Base-by-base conservation (phyloP, 805 yeast species). In the Candida coleopterorum region DNA sequence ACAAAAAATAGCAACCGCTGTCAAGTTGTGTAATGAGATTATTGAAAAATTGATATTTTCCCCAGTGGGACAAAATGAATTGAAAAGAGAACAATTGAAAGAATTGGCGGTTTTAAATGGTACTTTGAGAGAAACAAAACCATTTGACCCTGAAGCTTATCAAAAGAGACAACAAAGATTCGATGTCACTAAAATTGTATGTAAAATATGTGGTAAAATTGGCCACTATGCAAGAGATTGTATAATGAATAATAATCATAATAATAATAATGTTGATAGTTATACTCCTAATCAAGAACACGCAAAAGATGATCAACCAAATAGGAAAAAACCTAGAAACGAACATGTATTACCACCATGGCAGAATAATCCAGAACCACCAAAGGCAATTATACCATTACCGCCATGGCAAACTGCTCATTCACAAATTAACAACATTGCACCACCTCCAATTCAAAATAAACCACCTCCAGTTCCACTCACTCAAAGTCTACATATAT, bases 81-180 rank as follows among this genome's bases (percentile, higher is more conserved):
- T 85, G 55, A 93, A 93, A 52, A 70, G 97, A 41, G 86, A 82
- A 29, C 99, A 93, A 58, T 70, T 93, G 41, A 74, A 96, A 45
- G 96, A 90, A 52, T 70, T 93, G 49, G 99, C 99, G 0, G 82
- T 85, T 17, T 68, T 93, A 38, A 94, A 93, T 62, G 99, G 99
- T 59, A 93, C 98, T 0, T 68, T 88, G 32, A 74, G 97, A 37
- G 95, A 85, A 49, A 67, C 72, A 1, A 90, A 82, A 45, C 70
- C 95, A 77, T 39, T 56, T 37, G 60, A 58, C 34, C 70, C 71
- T 2, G 60, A 55, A 18, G 51, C 68, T 59, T 43, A 48, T 25
- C 54, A 48, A 39, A 39, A 48, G 18, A 57, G 56, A n/a, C 52
- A 57, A 15, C 37, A 33, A 21, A 17, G 32, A n/a, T 44, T 77